Evolutionary conservation across 345 rosid genomes (phyloP), one percentile per base, ranked within the genome.

Genomic region (Syzygium grande): DNA sequence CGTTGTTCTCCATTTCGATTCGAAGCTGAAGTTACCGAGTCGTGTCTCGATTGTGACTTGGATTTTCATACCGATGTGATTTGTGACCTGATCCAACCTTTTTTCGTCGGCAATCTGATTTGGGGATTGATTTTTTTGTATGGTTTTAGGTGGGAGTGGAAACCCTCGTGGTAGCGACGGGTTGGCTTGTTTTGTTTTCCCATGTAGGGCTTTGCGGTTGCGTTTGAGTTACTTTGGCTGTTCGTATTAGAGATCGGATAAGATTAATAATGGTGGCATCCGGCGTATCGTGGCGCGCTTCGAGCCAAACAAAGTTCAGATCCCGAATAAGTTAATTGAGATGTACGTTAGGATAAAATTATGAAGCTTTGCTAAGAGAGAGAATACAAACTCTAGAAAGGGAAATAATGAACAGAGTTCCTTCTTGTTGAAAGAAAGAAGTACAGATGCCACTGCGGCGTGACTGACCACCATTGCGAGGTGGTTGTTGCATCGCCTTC

Each of bases 391-490:
- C 41, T 38, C 41, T 38, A 38, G 41, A 38, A 38, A 38, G 41
- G 41, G 41, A 38, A 38, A 38, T 38, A 38, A 38, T 38, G 4
- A 38, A 38, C 41, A 38, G 41, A 38, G 27, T 56, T 56, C 61
- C 1, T 56, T 22, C 61, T 56, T 56, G 61, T 56, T 56, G 22
- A 56, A 56, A 22, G 61, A 56, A 56, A 56, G 61, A 56, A 11
- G 25, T 22, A 56, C 27, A 0, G 61, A 56, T 56, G 61, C 61
- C 61, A 22, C 11, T 23, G 61, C 23, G 61, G 61, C 61, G 4
- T 25, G 0, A 56, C 61, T 0, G 11, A 22, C 61, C 9, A 22
- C 61, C 13, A 21, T 22, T 56, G 0, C 3, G n/a, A 56, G 61
- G 59, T 22, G 61, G 61, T 22, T 56, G 59, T 22, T 21, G 59